Conservation (phyloP, 2,329 filamentous ascomycete species). For the Sordariomycetes sp. region DNA sequence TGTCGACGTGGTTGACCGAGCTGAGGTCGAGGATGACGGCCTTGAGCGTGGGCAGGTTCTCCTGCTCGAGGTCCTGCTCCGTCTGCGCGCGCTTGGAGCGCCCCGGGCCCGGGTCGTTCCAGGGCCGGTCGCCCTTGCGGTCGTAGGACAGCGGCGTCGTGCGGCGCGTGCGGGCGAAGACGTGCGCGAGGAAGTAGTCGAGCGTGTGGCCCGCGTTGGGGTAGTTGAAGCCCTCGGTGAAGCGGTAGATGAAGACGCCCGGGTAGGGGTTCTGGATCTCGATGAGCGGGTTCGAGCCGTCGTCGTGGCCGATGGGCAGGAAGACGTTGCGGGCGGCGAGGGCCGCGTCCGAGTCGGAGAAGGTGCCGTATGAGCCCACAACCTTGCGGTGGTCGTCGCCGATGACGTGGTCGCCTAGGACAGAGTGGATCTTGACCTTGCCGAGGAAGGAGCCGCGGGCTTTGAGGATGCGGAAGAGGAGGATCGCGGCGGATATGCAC, state of each 20-base stretch:
- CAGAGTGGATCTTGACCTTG: slow-evolving; percentile 70
- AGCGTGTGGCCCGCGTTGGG: slow-evolving; percentile 86
- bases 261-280: slow-evolving; percentile 75
- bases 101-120: slow-evolving; percentile 83
- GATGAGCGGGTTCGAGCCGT: slow-evolving; percentile 81
- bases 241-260: slow-evolving; percentile 91
- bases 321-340: slow-evolving; percentile 61
- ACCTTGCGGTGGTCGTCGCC: slow-evolving; percentile 43
- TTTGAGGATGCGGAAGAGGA: slow-evolving; percentile 70
- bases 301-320: slow-evolving; percentile 74
- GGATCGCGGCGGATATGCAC: slow-evolving; percentile 54
- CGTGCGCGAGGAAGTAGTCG: slow-evolving; percentile 60
- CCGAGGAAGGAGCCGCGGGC: slow-evolving; percentile 71
- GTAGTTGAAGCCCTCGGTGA: slow-evolving; percentile 92
- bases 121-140: slow-evolving; percentile 68
- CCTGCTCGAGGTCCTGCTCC: slow-evolving; percentile 19
- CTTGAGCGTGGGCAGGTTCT: slow-evolving; percentile 57
- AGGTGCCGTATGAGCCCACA: slow-evolving; percentile 45
- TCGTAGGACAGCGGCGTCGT: slow-evolving; percentile 60
- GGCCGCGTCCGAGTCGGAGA: slow-evolving; percentile 21
- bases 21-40: slow-evolving; percentile 93
- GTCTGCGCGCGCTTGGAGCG: slow-evolving; percentile 29
- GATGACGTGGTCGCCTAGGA: slow-evolving; percentile 64
- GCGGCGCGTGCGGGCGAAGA: slow-evolving; percentile 63
- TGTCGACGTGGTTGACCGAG: slow-evolving; percentile 86